These are phyloP conservation scores for Isabelozyma gotoi DNA, from an alignment of 805 yeast species.

Conservation along the genomic window DNA sequence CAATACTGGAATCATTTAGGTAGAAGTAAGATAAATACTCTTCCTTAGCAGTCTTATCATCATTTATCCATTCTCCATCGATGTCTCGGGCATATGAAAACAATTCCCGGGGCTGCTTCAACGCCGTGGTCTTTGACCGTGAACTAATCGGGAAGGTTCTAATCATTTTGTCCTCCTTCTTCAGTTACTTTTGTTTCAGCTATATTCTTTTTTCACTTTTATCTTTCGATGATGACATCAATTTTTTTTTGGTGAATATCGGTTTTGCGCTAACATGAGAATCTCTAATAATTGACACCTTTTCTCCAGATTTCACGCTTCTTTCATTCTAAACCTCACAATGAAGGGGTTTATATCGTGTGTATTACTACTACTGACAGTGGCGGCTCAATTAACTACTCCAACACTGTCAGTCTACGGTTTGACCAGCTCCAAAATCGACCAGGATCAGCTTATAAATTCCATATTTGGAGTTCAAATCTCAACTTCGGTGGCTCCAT, in stretches of 20 bases:
- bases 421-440: not conserved
- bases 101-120: constrained; percentile 85
- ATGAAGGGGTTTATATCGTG: not conserved
- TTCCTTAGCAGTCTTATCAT: constrained; percentile 48
- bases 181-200: not conserved
- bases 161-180: constrained; percentile 13
- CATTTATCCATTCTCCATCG: constrained; percentile 44
- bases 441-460: not conserved
- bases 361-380: not conserved
- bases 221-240: not conserved
- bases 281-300: not conserved
- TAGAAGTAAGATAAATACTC: constrained; percentile 67
- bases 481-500: not conserved
- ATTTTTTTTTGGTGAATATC: not conserved
- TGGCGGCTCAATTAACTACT: not conserved
- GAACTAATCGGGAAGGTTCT: constrained; percentile 42
- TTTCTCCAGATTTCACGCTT: not conserved
- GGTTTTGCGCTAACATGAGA: not conserved
- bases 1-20: constrained; percentile 71
- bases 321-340: too few relatives aligned
- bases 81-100: constrained; percentile 61
- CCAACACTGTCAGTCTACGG: not conserved
- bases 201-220: not conserved
- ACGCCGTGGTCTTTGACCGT: constrained; percentile 61
- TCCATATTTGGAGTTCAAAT: not conserved